Conservation (phyloP, 306 rosid species). For the Fragaria vesca region DNA sequence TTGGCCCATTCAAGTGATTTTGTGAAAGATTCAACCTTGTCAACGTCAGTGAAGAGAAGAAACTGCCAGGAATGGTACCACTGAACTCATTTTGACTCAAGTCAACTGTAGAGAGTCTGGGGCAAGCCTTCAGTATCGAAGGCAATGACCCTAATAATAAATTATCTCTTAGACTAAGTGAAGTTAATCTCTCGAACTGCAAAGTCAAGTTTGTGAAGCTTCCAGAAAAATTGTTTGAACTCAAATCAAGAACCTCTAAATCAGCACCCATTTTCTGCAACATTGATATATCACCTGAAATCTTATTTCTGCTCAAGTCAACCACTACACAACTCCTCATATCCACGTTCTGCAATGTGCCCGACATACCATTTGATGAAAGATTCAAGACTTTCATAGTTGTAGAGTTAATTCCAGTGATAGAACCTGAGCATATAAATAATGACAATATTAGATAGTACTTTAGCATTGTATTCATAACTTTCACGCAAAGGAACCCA, state of each 20-base stretch:
- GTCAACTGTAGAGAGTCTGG: constrained; percentile 59
- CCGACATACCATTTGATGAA: constrained; percentile 77
- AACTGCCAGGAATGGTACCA: constrained; percentile 73
- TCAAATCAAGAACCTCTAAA: constrained; percentile 70
- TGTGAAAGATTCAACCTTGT: constrained; percentile 76
- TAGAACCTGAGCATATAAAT: constrained; percentile 62
- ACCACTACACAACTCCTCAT: constrained; percentile 42
- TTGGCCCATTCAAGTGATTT: constrained; percentile 65
- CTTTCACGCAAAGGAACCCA: neutral
- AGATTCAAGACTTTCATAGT: constrained; percentile 64
- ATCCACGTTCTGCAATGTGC: constrained; percentile 47
- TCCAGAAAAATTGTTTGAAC: constrained; percentile 79
- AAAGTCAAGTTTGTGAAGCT: constrained; percentile 48
- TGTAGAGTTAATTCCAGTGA: constrained; percentile 65
- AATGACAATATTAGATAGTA: constrained; percentile 19
- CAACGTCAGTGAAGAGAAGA: constrained; percentile 63
- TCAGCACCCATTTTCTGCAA: constrained; percentile 66
- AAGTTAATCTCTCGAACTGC: constrained; percentile 40
- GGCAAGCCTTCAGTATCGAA: constrained; percentile 45
- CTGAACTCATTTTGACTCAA: constrained; percentile 73
- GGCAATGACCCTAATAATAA: constrained; percentile 66
- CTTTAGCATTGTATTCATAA: neutral
- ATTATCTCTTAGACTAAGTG: constrained; percentile 50
- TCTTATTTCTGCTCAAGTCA: constrained; percentile 67
- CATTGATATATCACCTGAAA: constrained; percentile 62